These are phyloP conservation scores for Parathielavia hyrcaniae DNA, from an alignment of 495 filamentous ascomycete species.

Conservation along the genomic window DNA sequence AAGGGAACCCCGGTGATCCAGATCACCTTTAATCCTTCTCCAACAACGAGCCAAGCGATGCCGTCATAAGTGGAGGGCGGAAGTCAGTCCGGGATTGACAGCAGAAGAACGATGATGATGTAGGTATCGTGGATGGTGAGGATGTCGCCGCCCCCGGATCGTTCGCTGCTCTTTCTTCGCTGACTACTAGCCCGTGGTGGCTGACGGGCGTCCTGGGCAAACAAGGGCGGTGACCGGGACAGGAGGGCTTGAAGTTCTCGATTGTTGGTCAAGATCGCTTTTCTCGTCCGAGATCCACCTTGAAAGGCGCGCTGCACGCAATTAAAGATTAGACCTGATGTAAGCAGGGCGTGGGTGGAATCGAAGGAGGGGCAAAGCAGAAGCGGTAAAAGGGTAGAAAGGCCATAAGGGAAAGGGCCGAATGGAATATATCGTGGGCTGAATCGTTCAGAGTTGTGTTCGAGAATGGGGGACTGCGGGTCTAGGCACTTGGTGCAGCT, in stretches of 20 bases:
- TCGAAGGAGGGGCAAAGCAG: not conserved
- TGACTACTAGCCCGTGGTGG: slow-evolving; percentile 11
- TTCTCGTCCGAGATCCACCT: slow-evolving; percentile 11
- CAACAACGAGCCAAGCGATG: slow-evolving; percentile 17
- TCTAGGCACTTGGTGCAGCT: slow-evolving; percentile 27
- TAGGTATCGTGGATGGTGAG: not conserved
- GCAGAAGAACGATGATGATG: not conserved
- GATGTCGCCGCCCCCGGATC: slow-evolving; percentile 1
- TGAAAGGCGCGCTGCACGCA: slow-evolving; percentile 4
- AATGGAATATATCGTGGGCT: slow-evolving; percentile 8
- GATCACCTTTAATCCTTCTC: slow-evolving; percentile 32
- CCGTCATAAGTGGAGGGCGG: slow-evolving; percentile 26
- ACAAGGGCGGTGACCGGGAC: slow-evolving; percentile 26
- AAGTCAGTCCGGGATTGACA: slow-evolving; percentile 1
- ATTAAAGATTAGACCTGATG: slow-evolving; percentile 24
- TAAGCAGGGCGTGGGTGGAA: not conserved
- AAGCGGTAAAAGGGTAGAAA: slow-evolving; percentile 2
- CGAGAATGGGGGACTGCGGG: slow-evolving; percentile 21
- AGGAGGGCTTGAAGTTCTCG: not conserved
- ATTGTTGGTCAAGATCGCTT: slow-evolving; percentile 10
- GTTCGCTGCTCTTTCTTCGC: slow-evolving; percentile 10
- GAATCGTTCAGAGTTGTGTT: not conserved
- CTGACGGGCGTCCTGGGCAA: slow-evolving; percentile 14
- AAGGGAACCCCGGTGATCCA: slow-evolving; percentile 24
- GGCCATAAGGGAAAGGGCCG: not conserved